These are phyloP conservation scores for Trichoderma koningiopsis DNA, from an alignment of 2,329 filamentous ascomycete genomes.

Conservation along the genomic window DNA sequence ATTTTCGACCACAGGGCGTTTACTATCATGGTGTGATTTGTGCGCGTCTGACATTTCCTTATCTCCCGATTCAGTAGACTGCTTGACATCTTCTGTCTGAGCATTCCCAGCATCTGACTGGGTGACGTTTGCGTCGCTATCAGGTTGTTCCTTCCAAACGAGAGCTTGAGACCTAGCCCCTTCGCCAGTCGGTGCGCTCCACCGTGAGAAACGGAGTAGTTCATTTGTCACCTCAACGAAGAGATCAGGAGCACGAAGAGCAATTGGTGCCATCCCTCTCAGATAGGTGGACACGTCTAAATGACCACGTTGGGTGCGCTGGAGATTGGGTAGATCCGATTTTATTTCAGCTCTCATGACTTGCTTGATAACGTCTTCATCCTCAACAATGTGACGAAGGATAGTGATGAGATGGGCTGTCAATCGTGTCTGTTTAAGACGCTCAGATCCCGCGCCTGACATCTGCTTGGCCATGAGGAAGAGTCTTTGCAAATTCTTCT, in stretches of 20 bases:
- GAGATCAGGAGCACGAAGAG: constrained; percentile 77
- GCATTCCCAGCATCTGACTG: constrained; percentile 26
- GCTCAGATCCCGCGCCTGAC: constrained; percentile 73
- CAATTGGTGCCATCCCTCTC: constrained; percentile 75
- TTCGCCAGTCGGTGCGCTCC: constrained; percentile 45
- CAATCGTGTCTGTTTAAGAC: constrained; percentile 61
- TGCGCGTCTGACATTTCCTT: constrained; percentile 64
- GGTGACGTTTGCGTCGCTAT: constrained; percentile 28
- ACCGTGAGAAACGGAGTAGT: constrained; percentile 72
- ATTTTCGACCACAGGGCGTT: constrained; percentile 83
- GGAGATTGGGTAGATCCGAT: constrained; percentile 66
- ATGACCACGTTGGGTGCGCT: constrained; percentile 51
- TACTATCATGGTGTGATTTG: constrained; percentile 68
- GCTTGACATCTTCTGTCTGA: constrained; percentile 53
- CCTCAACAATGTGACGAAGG: constrained; percentile 89
- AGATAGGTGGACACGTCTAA: constrained; percentile 74
- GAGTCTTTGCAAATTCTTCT: constrained; percentile 82
- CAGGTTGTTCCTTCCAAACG: constrained; percentile 45
- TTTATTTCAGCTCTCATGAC: constrained; percentile 90
- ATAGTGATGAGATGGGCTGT: constrained; percentile 75
- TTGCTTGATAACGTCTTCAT: constrained; percentile 86
- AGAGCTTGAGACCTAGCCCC: constrained; percentile 41
- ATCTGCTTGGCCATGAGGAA: constrained; percentile 97
- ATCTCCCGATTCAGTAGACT: constrained; percentile 60
- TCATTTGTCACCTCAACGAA: constrained; percentile 90